Percentiles rank a stretch among this genome's conserved stretches.
phyloP scores from a whole-genome alignment of 805 yeast species.

The Cyberlindnera sargentensis region DNA sequence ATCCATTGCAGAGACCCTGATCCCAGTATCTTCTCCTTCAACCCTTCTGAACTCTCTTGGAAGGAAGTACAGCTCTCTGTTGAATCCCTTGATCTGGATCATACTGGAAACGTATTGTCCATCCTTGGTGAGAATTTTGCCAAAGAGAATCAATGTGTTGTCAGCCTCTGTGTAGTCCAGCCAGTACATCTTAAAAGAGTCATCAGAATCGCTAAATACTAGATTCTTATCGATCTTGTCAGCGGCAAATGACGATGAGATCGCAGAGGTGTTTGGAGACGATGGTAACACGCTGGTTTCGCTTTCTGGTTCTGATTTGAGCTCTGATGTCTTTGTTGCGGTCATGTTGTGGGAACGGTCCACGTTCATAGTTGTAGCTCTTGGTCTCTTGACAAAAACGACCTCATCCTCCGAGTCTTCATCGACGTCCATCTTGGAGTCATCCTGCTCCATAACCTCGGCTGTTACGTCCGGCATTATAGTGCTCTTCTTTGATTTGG shows the following conservation, averaged over 20 bases:
- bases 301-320: slow-evolving; percentile 5
- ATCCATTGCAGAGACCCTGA: slow-evolving; percentile 47
- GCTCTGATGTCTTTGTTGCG: slow-evolving; percentile 18
- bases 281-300: slow-evolving; percentile 10
- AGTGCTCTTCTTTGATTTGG: slow-evolving; percentile 20
- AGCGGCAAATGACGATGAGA: slow-evolving; percentile 1
- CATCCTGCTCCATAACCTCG: background rate
- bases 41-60: slow-evolving; percentile 52
- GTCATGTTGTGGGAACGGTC: slow-evolving; percentile 36
- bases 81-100: slow-evolving; percentile 64
- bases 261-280: slow-evolving; percentile 11
- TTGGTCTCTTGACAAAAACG: slow-evolving; percentile 46
- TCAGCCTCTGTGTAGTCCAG: slow-evolving; percentile 80
- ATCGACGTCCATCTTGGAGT: slow-evolving; percentile 1
- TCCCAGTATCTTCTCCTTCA: slow-evolving; percentile 35
- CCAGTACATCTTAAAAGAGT: slow-evolving; percentile 74
- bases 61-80: slow-evolving; percentile 68
- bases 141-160: slow-evolving; percentile 64
- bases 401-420: slow-evolving; percentile 52
- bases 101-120: slow-evolving; percentile 62
- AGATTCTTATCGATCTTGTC: slow-evolving; percentile 17
- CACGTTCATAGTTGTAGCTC: slow-evolving; percentile 36
- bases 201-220: slow-evolving; percentile 23
- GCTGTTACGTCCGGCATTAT: slow-evolving; percentile 6
- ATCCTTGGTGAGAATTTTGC: slow-evolving; percentile 61